Percentiles rank a stretch among this genome's conserved stretches.
Evolutionary conservation across 2,329 filamentous ascomycete species (phyloP).

Genomic region (Colletotrichum chrysophilum): DNA sequence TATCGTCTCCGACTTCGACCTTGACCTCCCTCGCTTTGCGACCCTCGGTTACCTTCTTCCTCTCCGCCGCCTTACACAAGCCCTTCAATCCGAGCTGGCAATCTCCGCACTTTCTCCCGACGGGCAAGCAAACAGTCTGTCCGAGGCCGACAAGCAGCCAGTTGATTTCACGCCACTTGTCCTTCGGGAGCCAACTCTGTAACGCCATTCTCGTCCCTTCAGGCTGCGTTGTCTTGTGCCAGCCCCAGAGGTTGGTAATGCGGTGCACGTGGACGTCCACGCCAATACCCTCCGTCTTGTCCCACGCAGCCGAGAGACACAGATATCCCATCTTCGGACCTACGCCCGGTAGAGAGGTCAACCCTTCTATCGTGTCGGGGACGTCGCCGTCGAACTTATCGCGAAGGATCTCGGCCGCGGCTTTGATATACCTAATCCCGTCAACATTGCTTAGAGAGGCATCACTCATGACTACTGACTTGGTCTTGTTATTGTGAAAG

Average conservation of each 20-base stretch:
- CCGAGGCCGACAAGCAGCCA: conserved; percentile 86
- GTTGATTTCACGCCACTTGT: conserved; percentile 93
- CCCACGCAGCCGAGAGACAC: conserved; percentile 77
- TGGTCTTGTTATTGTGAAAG: conserved; percentile 95
- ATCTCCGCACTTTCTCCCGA: conserved; percentile 81
- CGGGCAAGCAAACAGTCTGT: conserved; percentile 83
- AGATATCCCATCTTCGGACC: conserved; percentile 96
- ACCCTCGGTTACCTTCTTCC: conserved; percentile 64
- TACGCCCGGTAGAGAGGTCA: conserved; percentile 82
- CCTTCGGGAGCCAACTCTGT: conserved; percentile 81
- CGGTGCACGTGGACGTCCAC: conserved; percentile 96
- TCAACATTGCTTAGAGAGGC: not conserved
- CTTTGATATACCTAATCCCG: conserved; percentile 65
- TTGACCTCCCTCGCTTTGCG: conserved; percentile 50
- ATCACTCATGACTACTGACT: conserved; percentile 40
- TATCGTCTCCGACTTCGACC: conserved; percentile 27
- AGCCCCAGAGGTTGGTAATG: conserved; percentile 93
- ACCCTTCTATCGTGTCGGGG: conserved; percentile 75
- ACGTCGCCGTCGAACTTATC: conserved; percentile 79
- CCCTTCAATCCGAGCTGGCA: conserved; percentile 80
- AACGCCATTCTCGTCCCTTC: conserved; percentile 81
- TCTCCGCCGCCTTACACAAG: conserved; percentile 76
- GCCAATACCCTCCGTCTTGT: conserved; percentile 75
- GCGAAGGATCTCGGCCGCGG: conserved; percentile 73
- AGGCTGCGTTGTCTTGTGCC: conserved; percentile 81